Base-by-base conservation (phyloP, 768 basidiomycete genomes). In the Leccinum pellstonianum region DNA sequence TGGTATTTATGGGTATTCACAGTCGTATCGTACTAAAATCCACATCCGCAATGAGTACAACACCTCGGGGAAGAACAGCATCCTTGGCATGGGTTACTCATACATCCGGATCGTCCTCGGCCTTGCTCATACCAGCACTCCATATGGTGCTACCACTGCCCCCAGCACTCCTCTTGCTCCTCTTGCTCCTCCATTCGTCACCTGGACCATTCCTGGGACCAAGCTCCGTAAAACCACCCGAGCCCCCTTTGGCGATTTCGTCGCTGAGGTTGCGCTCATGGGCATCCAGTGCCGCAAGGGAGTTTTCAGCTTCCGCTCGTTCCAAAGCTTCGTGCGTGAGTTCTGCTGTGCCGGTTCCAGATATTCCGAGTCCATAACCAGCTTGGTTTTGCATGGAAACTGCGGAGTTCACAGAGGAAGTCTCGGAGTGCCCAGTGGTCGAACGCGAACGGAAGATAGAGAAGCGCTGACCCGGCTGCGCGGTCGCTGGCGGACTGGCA, bases 71-170 rank as follows among this genome's bases (percentile, higher is more conserved):
- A 58, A 43, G 52, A 59, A 56, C 23, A 47, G 55, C 9, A 52
- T 33, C 52, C 43, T 51, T 41, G 31, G 55, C 48, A 8, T 23
- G 38, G 35, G 19, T 29, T 41, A 17, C 62, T 66, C 62, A 77
- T 54, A 70, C 70, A 14, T 78, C 80, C 38, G 67, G 68, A 58
- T 77, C 74, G 47, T 86, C 83, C 48, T 77, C 85, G 27, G 81
- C 77, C 52, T 78, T 86, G 64, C 85, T 85, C 86, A 90, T 86
- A 33, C 91, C 91, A 54, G 91, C 91, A 70, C 91, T 93, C 87
- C 88, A 93, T 29, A 93, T 88, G 1, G 91, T 93, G 72, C 89
- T 90, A 38, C 84, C 83, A 62, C 87, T 88, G 8, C 86, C 88
- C 41, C 85, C 83, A 23, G 71, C 80, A 62, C 86, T 87, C 35